Percentiles rank a stretch among this genome's conserved stretches.
phyloP scores from a whole-genome alignment of 176 grass and related monocot species.

The Coix lacrymajobi region DNA sequence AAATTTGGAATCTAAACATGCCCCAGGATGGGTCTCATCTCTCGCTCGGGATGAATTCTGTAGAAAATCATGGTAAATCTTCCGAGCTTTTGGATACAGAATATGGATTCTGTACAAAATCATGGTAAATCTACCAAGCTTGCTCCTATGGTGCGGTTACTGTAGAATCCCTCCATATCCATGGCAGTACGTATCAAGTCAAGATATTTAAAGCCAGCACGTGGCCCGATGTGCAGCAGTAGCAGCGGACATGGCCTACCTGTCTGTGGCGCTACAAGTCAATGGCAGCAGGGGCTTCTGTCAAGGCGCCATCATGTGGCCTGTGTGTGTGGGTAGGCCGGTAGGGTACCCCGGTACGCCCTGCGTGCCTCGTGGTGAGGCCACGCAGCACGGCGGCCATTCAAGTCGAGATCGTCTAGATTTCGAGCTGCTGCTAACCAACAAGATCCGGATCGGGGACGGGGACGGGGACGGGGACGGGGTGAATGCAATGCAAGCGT shows the following conservation, averaged over 20 bases:
- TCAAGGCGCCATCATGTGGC: not conserved
- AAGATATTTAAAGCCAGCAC: constrained; percentile 2
- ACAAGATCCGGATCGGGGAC: not conserved
- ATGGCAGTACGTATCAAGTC: not conserved
- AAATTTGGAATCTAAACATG: too few relatives aligned
- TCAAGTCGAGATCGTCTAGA: not conserved
- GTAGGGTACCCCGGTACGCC: too few relatives aligned
- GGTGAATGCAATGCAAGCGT: not conserved
- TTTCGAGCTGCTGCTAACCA: not conserved
- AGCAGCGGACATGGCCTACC: not conserved
- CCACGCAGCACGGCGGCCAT: not conserved
- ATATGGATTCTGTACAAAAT: not conserved
- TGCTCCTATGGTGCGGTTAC: not conserved
- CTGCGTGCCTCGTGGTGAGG: not conserved
- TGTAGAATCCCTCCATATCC: not conserved
- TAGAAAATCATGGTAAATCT: not conserved
- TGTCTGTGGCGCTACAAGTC: not conserved
- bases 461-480: not conserved
- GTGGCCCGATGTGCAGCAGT: not conserved
- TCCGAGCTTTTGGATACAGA: too few relatives aligned
- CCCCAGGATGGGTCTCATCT: too few relatives aligned
- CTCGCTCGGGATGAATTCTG: too few relatives aligned
- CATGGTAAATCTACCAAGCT: not conserved
- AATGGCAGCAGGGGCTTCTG: not conserved
- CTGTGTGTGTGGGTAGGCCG: not conserved